Percentiles rank a stretch among this genome's conserved stretches.
Conservation (phyloP, 2,329 filamentous ascomycete species). For the Stemphylium beticola region DNA sequence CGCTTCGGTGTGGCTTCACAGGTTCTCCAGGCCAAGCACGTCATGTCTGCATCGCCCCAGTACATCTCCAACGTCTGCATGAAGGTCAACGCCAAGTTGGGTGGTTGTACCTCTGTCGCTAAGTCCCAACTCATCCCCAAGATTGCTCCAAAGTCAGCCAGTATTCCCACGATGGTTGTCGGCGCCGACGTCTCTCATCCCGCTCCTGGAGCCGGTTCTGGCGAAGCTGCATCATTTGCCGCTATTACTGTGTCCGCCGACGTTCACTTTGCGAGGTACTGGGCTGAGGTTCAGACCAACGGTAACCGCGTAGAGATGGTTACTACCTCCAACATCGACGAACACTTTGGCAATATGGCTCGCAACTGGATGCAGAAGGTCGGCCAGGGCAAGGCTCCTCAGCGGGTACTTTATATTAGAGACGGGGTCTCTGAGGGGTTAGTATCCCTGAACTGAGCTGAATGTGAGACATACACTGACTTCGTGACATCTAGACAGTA, state of each 20-base stretch:
- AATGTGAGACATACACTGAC: too few relatives aligned
- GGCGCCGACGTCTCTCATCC: slow-evolving; percentile 91
- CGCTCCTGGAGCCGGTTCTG: slow-evolving; percentile 60
- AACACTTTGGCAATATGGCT: slow-evolving; percentile 69
- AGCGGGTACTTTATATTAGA: slow-evolving; percentile 88
- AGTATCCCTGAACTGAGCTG: too few relatives aligned
- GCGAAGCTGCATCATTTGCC: slow-evolving; percentile 72
- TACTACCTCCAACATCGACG: slow-evolving; percentile 67
- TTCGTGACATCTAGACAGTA: slow-evolving; percentile 68
- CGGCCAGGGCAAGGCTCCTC: slow-evolving; percentile 63
- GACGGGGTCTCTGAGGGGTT: slow-evolving; percentile 79
- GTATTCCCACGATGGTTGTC: slow-evolving; percentile 73
- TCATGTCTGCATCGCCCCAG: slow-evolving; percentile 73
- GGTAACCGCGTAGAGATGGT: slow-evolving; percentile 83
- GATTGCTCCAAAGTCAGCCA: slow-evolving; percentile 27
- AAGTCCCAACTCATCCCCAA: slow-evolving; percentile 46
- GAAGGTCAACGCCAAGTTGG: slow-evolving; percentile 97
- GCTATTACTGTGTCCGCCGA: slow-evolving; percentile 86
- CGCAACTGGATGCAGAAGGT: slow-evolving; percentile 67
- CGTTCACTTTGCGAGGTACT: slow-evolving; percentile 72
- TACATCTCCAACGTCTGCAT: slow-evolving; percentile 94
- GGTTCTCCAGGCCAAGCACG: slow-evolving; percentile 75
- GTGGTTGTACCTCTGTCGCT: slow-evolving; percentile 72
- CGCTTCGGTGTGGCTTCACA: slow-evolving; percentile 84
- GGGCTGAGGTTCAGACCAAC: slow-evolving; percentile 81